phyloP scores from a whole-genome alignment of 768 basidiomycete genomes.

The Trametes villosa region DNA sequence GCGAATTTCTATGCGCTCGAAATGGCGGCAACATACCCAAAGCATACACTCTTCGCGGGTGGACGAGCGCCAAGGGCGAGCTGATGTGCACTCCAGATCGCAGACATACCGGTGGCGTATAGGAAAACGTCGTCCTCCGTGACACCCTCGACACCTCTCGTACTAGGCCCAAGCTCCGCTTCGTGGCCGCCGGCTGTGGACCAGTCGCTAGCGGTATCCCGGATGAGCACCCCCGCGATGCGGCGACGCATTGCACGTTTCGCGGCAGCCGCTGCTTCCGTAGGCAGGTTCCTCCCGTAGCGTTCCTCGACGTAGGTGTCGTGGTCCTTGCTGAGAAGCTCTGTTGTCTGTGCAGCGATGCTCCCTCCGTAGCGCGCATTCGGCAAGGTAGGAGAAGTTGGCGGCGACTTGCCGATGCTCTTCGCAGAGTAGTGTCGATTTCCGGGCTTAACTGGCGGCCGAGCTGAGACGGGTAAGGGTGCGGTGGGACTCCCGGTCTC shows the following conservation, averaged over 20 bases:
- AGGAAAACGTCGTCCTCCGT: slow-evolving; percentile 89
- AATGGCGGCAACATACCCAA: slow-evolving; percentile 65
- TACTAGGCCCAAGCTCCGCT: slow-evolving; percentile 60
- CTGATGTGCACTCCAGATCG: slow-evolving; percentile 91
- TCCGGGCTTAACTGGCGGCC: slow-evolving; percentile 45
- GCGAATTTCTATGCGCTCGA: neutral
- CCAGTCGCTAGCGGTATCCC: slow-evolving; percentile 52
- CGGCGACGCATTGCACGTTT: slow-evolving; percentile 87
- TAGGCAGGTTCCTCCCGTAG: slow-evolving; percentile 88
- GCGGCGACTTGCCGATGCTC: slow-evolving; percentile 23
- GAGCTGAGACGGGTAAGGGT: slow-evolving; percentile 24
- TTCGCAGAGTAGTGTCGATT: slow-evolving; percentile 66
- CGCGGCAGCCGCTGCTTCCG: slow-evolving; percentile 71
- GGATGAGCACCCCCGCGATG: slow-evolving; percentile 83
- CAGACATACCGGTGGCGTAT: slow-evolving; percentile 88
- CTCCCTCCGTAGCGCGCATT: neutral
- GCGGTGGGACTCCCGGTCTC: slow-evolving; percentile 21
- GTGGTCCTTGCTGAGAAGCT: slow-evolving; percentile 65
- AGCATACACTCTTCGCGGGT: slow-evolving; percentile 84
- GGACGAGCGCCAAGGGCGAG: slow-evolving; percentile 58
- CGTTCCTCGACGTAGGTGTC: slow-evolving; percentile 87
- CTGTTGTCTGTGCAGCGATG: slow-evolving; percentile 30
- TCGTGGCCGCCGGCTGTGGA: slow-evolving; percentile 50
- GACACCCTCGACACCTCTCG: slow-evolving; percentile 68
- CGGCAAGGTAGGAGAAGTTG: slow-evolving; percentile 14